Conservation (phyloP, 2,329 filamentous ascomycete species). For the Aureobasidium melanogenum region DNA sequence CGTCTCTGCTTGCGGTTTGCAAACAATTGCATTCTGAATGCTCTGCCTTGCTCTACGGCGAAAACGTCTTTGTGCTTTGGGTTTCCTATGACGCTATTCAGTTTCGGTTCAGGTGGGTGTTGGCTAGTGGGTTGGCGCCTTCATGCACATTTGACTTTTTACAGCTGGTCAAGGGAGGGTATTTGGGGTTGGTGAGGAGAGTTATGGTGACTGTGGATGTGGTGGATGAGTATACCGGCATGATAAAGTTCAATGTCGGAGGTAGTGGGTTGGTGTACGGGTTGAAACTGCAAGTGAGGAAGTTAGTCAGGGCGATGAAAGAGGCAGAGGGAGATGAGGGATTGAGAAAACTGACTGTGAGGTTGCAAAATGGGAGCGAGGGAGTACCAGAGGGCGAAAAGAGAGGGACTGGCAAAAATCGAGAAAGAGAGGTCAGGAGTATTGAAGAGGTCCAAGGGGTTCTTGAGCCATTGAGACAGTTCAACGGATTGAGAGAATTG, state of each 20-base stretch:
- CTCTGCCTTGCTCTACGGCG: constrained; percentile 37
- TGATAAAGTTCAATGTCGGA: constrained; percentile 44
- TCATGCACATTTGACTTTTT: constrained; percentile 33
- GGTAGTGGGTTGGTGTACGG: constrained; percentile 36
- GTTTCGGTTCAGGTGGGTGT: constrained; percentile 36
- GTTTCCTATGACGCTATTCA: constrained; percentile 35
- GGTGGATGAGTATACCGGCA: constrained; percentile 41
- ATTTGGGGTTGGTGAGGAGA: constrained; percentile 33
- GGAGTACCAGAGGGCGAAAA: constrained; percentile 22
- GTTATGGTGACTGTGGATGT: constrained; percentile 38
- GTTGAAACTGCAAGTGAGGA: constrained; percentile 31
- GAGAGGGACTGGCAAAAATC: constrained; percentile 18
- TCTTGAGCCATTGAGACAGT: constrained; percentile 32
- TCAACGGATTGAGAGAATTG: constrained; percentile 29
- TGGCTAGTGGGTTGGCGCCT: constrained; percentile 32
- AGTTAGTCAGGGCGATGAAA: constrained; percentile 31
- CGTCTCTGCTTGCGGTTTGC: constrained; percentile 30
- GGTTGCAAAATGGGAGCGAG: constrained; percentile 21
- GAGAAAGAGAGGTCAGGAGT: constrained; percentile 23
- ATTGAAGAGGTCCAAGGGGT: constrained; percentile 31
- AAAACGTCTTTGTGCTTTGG: constrained; percentile 38
- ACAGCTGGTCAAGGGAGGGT: constrained; percentile 30
- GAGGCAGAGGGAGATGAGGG: constrained; percentile 13
- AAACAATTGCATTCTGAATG: constrained; percentile 38
- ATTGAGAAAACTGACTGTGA: constrained; percentile 2